Conservation (phyloP, 768 basidiomycete genomes). For the Phlebiopsis gigantea region DNA sequence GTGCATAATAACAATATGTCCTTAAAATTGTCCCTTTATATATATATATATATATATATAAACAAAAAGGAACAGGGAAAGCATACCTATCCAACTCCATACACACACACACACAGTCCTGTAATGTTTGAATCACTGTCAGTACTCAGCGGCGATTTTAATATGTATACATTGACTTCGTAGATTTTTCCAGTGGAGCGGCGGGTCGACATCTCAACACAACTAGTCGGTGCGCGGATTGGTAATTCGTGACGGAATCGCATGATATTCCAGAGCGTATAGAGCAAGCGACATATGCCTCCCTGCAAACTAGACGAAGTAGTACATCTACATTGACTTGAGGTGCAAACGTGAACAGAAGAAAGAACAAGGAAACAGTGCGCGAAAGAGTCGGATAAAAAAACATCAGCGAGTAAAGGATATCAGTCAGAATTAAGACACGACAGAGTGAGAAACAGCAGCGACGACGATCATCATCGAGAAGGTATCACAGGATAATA, state of each 20-base stretch:
- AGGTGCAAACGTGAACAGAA: slow-evolving; percentile 9
- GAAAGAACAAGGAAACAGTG: slow-evolving; percentile 2
- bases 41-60: not conserved
- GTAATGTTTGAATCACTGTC: too few relatives aligned
- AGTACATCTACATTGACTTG: slow-evolving; percentile 16
- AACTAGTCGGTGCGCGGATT: too few relatives aligned
- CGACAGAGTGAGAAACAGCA: slow-evolving; percentile 6
- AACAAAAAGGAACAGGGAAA: too few relatives aligned
- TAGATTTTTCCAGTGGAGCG: too few relatives aligned
- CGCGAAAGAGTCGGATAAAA: not conserved
- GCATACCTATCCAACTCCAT: too few relatives aligned
- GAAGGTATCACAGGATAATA: slow-evolving; percentile 13
- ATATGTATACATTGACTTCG: too few relatives aligned
- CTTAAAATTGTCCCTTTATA: not conserved
- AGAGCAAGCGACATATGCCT: slow-evolving; percentile 6
- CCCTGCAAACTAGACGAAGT: slow-evolving; percentile 15
- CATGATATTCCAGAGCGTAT: slow-evolving; percentile 15
- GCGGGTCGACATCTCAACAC: too few relatives aligned
- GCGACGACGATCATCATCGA: slow-evolving; percentile 11
- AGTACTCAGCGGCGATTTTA: too few relatives aligned
- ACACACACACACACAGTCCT: too few relatives aligned
- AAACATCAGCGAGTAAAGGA: slow-evolving; percentile 3
- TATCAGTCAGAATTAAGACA: slow-evolving; percentile 2
- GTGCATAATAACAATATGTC: slow-evolving; percentile 39
- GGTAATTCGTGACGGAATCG: slow-evolving; percentile 8